Percentiles rank a stretch among this genome's conserved stretches.
These are phyloP conservation scores for Puccinia coronata DNA, from an alignment of 1,284 basidiomycete species.

Conservation along the genomic window DNA sequence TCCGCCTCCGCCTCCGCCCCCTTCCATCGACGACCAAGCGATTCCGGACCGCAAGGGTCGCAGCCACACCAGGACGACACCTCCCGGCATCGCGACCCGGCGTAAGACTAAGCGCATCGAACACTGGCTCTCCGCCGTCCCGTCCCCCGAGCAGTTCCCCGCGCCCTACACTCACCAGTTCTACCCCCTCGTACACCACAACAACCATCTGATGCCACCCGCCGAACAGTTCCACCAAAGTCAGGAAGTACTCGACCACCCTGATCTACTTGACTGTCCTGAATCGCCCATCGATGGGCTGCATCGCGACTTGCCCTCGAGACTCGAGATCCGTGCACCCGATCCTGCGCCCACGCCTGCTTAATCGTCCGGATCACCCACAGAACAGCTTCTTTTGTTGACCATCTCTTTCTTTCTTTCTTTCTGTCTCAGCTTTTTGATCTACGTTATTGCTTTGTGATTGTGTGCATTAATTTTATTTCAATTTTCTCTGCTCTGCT, in stretches of 20 bases:
- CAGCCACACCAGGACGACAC: not conserved
- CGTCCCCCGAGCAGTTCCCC: not conserved
- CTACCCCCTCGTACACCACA: not conserved
- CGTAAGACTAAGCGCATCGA: slow-evolving; percentile 33
- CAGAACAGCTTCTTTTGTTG: too few species aligned
- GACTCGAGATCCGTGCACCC: not conserved
- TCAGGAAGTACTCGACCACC: slow-evolving; percentile 16
- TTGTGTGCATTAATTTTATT: too few species aligned
- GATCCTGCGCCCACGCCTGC: too few species aligned
- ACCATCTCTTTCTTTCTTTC: too few species aligned
- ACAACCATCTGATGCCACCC: not conserved
- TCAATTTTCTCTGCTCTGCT: too few species aligned
- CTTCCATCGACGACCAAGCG: not conserved
- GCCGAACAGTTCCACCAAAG: not conserved
- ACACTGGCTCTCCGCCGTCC: slow-evolving; percentile 33
- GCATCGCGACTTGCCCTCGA: slow-evolving; percentile 15
- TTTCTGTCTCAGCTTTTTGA: too few species aligned
- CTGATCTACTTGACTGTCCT: slow-evolving; percentile 20
- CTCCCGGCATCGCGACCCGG: not conserved
- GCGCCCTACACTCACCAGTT: too few species aligned
- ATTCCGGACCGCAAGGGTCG: not conserved
- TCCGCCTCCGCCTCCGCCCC: not conserved
- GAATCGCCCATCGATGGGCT: slow-evolving; percentile 40
- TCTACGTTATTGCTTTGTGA: too few species aligned
- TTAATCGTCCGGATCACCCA: too few species aligned